A percentile compares a stretch with the other conserved stretches of the same genome.
Conservation (phyloP, 805 yeast genomes). For the Kuraishia capsulata region DNA sequence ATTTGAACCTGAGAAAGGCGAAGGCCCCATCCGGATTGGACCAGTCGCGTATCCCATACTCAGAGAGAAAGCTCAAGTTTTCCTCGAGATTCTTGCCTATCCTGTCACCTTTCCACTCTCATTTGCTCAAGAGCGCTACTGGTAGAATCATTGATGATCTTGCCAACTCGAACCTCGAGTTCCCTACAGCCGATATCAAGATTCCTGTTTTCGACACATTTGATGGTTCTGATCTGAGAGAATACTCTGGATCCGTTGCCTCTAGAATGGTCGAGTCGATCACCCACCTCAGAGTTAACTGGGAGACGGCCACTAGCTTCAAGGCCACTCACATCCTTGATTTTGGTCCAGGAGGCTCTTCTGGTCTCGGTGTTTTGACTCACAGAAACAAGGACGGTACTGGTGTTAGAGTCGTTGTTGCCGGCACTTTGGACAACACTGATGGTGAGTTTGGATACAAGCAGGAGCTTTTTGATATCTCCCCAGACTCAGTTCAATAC, state of each 20-base stretch:
- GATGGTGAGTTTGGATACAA: conserved; percentile 92
- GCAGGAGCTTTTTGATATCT: conserved; percentile 83
- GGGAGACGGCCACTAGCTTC: conserved; percentile 87
- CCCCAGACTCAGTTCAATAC: conserved; percentile 55
- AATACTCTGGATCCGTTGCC: conserved; percentile 41
- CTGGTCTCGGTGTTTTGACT: conserved; percentile 93
- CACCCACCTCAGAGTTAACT: conserved; percentile 82
- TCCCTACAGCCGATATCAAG: conserved; percentile 43
- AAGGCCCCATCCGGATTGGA: conserved; percentile 93
- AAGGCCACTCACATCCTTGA: conserved; percentile 83
- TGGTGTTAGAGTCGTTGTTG: conserved; percentile 89
- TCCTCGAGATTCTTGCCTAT: conserved; percentile 92
- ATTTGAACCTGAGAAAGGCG: conserved; percentile 83
- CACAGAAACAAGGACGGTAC: conserved; percentile 98
- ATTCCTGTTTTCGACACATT: conserved; percentile 91
- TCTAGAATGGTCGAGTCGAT: conserved; percentile 74
- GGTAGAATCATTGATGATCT: conserved; percentile 60
- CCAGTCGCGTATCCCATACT: conserved; percentile 88
- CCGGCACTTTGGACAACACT: conserved; percentile 74
- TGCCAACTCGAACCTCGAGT: conserved; percentile 45
- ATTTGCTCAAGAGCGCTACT: conserved; percentile 67
- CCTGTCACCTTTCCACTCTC: conserved; percentile 95
- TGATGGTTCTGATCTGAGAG: conserved; percentile 72
- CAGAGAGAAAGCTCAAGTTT: conserved; percentile 90
- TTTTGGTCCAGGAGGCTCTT: conserved; percentile 98